Percentiles rank a stretch among this genome's conserved stretches.
Conservation (phyloP, 2,329 filamentous ascomycete genomes). For the Aspergillus jensenii region DNA sequence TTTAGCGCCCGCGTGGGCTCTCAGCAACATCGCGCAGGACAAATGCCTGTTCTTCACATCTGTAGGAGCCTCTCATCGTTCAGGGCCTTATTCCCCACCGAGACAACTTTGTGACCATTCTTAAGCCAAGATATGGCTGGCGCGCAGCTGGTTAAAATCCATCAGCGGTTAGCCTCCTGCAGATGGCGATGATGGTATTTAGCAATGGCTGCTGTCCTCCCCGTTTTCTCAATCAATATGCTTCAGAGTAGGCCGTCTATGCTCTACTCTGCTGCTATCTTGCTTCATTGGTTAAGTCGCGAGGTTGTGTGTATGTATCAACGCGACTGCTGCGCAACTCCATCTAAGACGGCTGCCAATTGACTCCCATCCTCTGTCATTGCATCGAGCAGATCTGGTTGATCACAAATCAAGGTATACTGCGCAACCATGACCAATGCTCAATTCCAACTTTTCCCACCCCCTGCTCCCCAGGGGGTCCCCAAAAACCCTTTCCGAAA, state of each 20-base stretch:
- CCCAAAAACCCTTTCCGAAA: conserved; percentile 37
- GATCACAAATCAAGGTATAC: neutral
- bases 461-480: conserved; percentile 29
- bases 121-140: conserved; percentile 10
- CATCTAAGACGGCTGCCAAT: neutral
- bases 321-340: neutral
- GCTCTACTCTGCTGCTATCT: neutral
- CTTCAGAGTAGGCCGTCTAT: neutral
- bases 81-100: conserved; percentile 22
- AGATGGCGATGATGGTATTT: conserved; percentile 2
- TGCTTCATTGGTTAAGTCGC: neutral
- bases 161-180: conserved; percentile 1
- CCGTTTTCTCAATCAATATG: neutral
- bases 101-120: conserved; percentile 10
- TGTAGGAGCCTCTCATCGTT: conserved; percentile 21
- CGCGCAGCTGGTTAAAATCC: neutral
- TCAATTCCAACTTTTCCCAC: conserved; percentile 44
- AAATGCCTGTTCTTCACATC: conserved; percentile 22
- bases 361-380: neutral
- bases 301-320: neutral
- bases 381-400: conserved; percentile 5
- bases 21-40: conserved; percentile 14
- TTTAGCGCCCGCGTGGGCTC: conserved; percentile 31
- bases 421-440: conserved; percentile 23
- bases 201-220: neutral